These are phyloP conservation scores for Penicillium decumbens DNA, from an alignment of 2,329 filamentous ascomycete genomes.

Conservation along the genomic window DNA sequence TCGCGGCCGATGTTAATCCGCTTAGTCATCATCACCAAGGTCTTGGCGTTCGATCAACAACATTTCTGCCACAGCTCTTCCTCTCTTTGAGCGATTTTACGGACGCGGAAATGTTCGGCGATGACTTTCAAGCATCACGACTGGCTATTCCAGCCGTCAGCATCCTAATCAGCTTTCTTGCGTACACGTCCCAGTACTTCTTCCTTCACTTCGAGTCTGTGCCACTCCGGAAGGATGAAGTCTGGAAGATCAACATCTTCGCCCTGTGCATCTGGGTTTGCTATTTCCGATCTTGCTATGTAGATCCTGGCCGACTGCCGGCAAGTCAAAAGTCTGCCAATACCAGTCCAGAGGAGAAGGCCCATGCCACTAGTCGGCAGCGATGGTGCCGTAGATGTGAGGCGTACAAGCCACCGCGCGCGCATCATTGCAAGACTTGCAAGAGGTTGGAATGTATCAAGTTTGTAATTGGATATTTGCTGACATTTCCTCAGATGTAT, in stretches of 20 bases:
- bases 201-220: conserved; percentile 52
- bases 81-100: neutral
- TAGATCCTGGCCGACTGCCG: conserved; percentile 55
- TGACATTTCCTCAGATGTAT: conserved; percentile 48
- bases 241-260: conserved; percentile 53
- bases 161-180: conserved; percentile 54
- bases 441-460: conserved; percentile 44
- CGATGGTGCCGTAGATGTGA: conserved; percentile 61
- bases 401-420: conserved; percentile 56
- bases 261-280: conserved; percentile 54
- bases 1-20: neutral
- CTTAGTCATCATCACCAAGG: conserved; percentile 16
- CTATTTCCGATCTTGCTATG: conserved; percentile 56
- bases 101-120: conserved; percentile 19
- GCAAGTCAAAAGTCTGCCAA: conserved; percentile 34
- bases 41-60: conserved; percentile 10
- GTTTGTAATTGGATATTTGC: neutral
- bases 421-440: conserved; percentile 63
- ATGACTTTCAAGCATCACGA: conserved; percentile 30
- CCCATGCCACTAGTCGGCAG: conserved; percentile 29
- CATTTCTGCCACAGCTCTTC: conserved; percentile 9
- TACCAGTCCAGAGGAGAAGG: conserved; percentile 17
- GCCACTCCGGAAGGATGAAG: conserved; percentile 48
- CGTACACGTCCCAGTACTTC: conserved; percentile 57
- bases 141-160: conserved; percentile 54